Base-by-base conservation (phyloP, 306 rosid genomes). In the Calophaca sinica region DNA sequence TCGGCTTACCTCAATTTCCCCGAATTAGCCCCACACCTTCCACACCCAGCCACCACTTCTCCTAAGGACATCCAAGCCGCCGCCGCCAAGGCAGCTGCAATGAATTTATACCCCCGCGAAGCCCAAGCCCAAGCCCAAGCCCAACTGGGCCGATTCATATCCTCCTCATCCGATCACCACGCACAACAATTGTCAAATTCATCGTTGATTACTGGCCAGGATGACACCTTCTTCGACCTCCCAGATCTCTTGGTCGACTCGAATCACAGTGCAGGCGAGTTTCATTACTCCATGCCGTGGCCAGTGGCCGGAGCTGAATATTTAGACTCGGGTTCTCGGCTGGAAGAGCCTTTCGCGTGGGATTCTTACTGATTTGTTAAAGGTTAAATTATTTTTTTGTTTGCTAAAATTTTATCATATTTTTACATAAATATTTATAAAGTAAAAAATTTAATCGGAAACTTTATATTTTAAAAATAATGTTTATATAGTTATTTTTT, bases 231-330 rank as follows among this genome's bases (percentile, higher is more conserved):
- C 28, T 77, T 73, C n/a, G 88, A 80, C 78, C 86, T 91, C 7
- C 94, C 97, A 15, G 96, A 89, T 83, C 93, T 91, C 13, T 70
- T 68, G 10, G 6, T 79, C 7, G 82, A 81, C 45, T 75, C 74
- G 5, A 46, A 64, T 33, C 58, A 67, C 2, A 48, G 55, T 7
- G 54, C 58, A 26, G 71, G 52, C 31, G 81, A 78, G 57, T 75
- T 72, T 53, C 15, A 36, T 35, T 63, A 50, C 26, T 20, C 26
- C 9, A 2, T 20, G 70, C 38, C 76, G 15, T 80, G 88, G 90
- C 80, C 64, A 1, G 79, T 54, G 6, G 64, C 57, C 6, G 88
- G 50, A 81, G 32, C 72, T 15, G 85, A 70, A 46, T 53, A 62
- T 33, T 20, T 62, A 11, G 74, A 66, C 59, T 41, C 70, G 0